These are phyloP conservation scores for Teratosphaeria pseudoeucalypti DNA, from an alignment of 2,329 filamentous ascomycete species.

Conservation along the genomic window DNA sequence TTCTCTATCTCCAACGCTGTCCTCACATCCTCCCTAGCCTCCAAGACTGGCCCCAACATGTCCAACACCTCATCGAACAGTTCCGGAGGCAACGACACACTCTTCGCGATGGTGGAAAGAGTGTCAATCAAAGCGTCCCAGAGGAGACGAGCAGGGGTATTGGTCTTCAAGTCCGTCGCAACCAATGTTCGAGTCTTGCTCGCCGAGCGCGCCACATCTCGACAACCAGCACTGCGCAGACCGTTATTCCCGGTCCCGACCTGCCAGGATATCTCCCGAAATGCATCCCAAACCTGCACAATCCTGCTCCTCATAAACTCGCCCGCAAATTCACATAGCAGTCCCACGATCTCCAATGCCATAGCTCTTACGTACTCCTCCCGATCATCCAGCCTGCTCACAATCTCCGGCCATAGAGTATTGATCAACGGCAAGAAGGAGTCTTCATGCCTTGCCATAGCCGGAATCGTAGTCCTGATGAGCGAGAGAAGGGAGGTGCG, in stretches of 20 bases:
- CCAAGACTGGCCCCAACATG: slow-evolving; percentile 40
- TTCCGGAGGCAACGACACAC: slow-evolving; percentile 56
- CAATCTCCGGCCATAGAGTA: slow-evolving; percentile 76
- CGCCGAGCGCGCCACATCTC: slow-evolving; percentile 10
- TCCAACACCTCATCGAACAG: slow-evolving; percentile 62
- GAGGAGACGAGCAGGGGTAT: slow-evolving; percentile 48
- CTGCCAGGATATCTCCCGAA: slow-evolving; percentile 16
- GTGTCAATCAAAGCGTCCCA: slow-evolving; percentile 55
- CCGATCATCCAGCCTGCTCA: slow-evolving; percentile 54
- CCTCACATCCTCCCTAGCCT: slow-evolving; percentile 35
- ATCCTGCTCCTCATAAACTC: slow-evolving; percentile 72
- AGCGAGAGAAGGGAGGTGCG: slow-evolving; percentile 70
- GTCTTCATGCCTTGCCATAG: slow-evolving; percentile 66
- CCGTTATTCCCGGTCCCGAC: not conserved
- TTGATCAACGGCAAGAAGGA: slow-evolving; percentile 83
- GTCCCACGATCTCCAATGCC: slow-evolving; percentile 57
- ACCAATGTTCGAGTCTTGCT: slow-evolving; percentile 33
- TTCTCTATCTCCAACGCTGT: slow-evolving; percentile 55
- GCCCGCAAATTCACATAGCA: slow-evolving; percentile 62
- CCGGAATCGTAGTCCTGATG: slow-evolving; percentile 59
- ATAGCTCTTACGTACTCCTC: slow-evolving; percentile 60
- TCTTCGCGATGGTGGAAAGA: slow-evolving; percentile 49
- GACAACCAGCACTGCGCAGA: slow-evolving; percentile 1
- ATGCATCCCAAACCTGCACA: slow-evolving; percentile 55
- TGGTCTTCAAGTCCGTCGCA: slow-evolving; percentile 4